Evolutionary conservation across 2,329 filamentous ascomycete genomes (phyloP), one percentile per base, ranked within the genome.

Genomic region (Botrytis galanthina): DNA sequence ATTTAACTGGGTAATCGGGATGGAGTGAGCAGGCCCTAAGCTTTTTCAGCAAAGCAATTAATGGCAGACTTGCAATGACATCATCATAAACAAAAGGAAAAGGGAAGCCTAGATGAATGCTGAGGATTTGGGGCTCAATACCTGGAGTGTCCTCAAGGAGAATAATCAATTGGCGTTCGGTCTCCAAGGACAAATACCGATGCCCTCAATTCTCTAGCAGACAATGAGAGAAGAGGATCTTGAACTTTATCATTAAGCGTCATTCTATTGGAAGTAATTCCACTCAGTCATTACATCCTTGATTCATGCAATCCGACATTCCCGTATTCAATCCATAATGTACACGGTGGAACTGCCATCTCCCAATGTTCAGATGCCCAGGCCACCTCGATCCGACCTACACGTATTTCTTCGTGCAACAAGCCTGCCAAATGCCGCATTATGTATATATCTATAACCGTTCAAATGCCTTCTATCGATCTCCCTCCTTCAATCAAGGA

Each of bases 401-500:
- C 46, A 37, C 51, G 20, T 14, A 37, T 22, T 29, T 51, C 22
- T 39, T 26, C 26, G 54, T 39, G 46, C 46, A 51, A 29, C 32
- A 10, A 54, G 37, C 16, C 26, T 18, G 16, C 26, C 26, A 16
- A 6, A 42, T 68, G 12, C 35, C 35, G 18, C 48, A 54, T 39
- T 42, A 57, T 42, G 22, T 14, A 42, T 67, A 42, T 39, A 39
- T 22, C 46, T 39, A 4, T 39, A 29, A 37, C 32, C 9, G 18
- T 51, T 10, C 29, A 51, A n/a, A 37, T 37, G 26, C 22, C 32
- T 37, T 9, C 22, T 10, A n/a, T 26, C 7, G 7, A 29, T 29
- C 5, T 22, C 6, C 37, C 8, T 8, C 26, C 60, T 22, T n/a
- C 16, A 44, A 54, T 74, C 71, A 78, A 37, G 79, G 78, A 61